These are phyloP conservation scores for Pugionium dolabratum DNA, from an alignment of 345 rosid genomes.

Conservation along the genomic window DNA sequence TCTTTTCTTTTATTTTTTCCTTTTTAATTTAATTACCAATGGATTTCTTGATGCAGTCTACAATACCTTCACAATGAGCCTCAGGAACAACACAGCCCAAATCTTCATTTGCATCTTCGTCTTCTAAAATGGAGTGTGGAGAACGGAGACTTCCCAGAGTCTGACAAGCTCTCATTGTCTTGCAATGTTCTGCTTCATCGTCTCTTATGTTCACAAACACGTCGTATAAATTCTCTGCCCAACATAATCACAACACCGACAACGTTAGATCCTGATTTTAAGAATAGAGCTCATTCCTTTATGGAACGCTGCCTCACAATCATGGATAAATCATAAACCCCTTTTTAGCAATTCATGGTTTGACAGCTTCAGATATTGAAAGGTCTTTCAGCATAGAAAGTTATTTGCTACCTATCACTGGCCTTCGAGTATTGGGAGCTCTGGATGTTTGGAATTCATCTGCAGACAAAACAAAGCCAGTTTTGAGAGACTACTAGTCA, in stretches of 20 bases:
- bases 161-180: conserved; percentile 96
- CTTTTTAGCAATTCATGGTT: neutral
- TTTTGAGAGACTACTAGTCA: conserved; percentile 11
- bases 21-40: conserved; percentile 35
- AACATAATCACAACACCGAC: neutral
- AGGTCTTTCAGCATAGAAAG: neutral
- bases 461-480: conserved; percentile 35
- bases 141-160: conserved; percentile 82
- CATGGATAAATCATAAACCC: conserved; percentile 2
- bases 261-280: too few relatives aligned
- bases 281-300: conserved; percentile 2
- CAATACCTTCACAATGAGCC: conserved; percentile 82
- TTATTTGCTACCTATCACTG: conserved; percentile 63
- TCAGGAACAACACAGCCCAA: conserved; percentile 52
- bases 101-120: conserved; percentile 40
- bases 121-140: conserved; percentile 69
- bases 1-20: too few relatives aligned
- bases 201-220: conserved; percentile 91
- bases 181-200: conserved; percentile 96
- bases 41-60: conserved; percentile 78
- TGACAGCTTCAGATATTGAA: neutral
- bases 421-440: conserved; percentile 84
- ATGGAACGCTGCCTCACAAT: conserved; percentile 13
- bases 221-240: conserved; percentile 81
- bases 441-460: conserved; percentile 97